A percentile compares a stretch with the other conserved stretches of the same genome.
Evolutionary conservation across 129 eudicot species (phyloP).

Genomic region (Ambrosia artemisiifolia): DNA sequence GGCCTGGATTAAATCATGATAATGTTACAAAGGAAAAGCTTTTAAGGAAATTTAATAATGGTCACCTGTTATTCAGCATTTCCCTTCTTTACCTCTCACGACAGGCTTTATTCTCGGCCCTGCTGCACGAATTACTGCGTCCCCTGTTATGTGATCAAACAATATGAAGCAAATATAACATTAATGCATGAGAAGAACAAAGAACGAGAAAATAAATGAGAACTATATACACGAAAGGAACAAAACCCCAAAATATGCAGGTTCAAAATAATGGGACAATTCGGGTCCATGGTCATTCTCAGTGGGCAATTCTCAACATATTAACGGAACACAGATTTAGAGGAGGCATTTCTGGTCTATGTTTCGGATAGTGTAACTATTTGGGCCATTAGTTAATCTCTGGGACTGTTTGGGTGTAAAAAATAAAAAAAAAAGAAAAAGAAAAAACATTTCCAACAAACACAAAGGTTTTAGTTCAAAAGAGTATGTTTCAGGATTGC

Average conservation of each 20-base stretch:
- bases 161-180: constrained; percentile 3
- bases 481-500: background rate
- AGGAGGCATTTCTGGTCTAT: too few relatives aligned
- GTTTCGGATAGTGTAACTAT: too few relatives aligned
- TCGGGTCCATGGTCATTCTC: too few relatives aligned
- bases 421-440: too few relatives aligned
- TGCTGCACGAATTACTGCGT: constrained; percentile 52
- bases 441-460: background rate
- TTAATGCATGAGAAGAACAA: background rate
- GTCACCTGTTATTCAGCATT: constrained; percentile 74
- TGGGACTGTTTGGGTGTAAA: background rate
- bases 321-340: background rate
- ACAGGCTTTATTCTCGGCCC: constrained; percentile 65
- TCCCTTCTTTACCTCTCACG: constrained; percentile 90
- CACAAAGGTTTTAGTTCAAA: background rate
- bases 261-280: background rate
- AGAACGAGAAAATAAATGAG: background rate
- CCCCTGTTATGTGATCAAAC: constrained; percentile 44
- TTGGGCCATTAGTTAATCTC: too few relatives aligned
- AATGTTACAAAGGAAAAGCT: background rate
- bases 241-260: too few relatives aligned
- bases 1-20: too few relatives aligned
- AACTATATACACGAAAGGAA: too few relatives aligned
- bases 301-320: too few relatives aligned
- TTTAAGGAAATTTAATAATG: background rate